Base-by-base conservation (phyloP, 768 basidiomycete genomes). In the Neoboletus subvelutipes region DNA sequence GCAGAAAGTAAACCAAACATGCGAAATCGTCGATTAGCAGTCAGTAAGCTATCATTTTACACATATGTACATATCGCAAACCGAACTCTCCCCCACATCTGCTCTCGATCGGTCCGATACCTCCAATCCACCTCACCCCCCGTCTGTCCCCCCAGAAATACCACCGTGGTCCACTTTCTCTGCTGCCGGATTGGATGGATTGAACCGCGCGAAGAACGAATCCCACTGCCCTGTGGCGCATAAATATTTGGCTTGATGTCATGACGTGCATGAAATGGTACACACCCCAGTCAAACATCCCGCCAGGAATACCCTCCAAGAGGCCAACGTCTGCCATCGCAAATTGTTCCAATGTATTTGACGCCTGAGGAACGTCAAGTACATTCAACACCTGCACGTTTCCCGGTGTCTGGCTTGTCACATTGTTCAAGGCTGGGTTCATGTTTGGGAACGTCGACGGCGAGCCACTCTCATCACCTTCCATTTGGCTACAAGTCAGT, bases 251-350 rank as follows among this genome's bases (percentile, higher is more conserved):
- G 51, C 36, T 41, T 6, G 15, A 29, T 47, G 24, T 42, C 28
- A 15, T 24, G 50, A 47, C 41, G 50, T 50, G 42, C 58, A 50
- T 42, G 24, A 55, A 76, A 78, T 62, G 1, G 15, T 53, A 77
- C 80, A 61, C 64, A 90, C 90, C 83, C 88, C 89, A 93, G 70
- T 92, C 90, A 72, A 91, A 93, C 89, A 93, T 92, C 20, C 83
- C 80, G 4, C 85, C 86, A 42, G 91, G 91, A 51, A 93, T 83
- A 1, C 89, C 89, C 58, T 91, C 88, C 69, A 93, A 74, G 54
- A 88, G 81, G 18, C 82, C 86, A 57, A 74, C 81, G 67, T 90
- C 88, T 20, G 82, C 81, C 76, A 84, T 77, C 33, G 85, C 83
- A 64, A 83, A 80, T 55, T 87, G 85, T 52, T 85, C 83, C 60